Evolutionary conservation across 768 basidiomycete genomes (phyloP), one percentile per base, ranked within the genome.

Genomic region (Chalciporus chontae): DNA sequence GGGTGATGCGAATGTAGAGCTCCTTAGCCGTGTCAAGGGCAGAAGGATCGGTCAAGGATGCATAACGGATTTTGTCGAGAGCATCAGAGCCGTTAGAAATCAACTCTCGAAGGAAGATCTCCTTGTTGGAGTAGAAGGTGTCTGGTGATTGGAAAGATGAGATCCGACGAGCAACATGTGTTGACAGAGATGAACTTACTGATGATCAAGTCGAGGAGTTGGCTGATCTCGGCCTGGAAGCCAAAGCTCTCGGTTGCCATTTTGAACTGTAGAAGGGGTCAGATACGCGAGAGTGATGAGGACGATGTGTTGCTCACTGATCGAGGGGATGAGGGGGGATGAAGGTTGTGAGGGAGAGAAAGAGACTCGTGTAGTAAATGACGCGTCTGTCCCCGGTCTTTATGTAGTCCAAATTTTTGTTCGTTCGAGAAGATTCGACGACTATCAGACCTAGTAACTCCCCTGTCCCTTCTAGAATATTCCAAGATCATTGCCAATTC

Each of bases 61-160:
- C 81, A 71, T 98, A 99, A 42, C 96, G 92, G 66, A 98, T 90
- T 80, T 98, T 98, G 78, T 99, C 96, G 72, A 98, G 84, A 43
- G 96, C 96, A 83, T 98, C 96, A 52, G 96, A 98, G 58, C 78
- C 76, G 77, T 97, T 97, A 57, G 95, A 98, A 74, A 95, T 97
- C 61, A 98, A 56, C 75, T 98, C 96, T 70, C 96, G 90, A 61
- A 99, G 86, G 84, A 98, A 98, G 72, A 99, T 98, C 77, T 97
- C 95, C 81, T 99, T 99, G 86, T 99, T 97, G 55, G 94, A 96
- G 85, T 98, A 99, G 85, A 98, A 98, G 56, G 95, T 97, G 80
- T 97, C 90, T 91, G 58, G 17, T 9, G 40, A 43, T 13, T 44
- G 7, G 29, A 43, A 43, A 18, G 32, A 62, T 36, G 47, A 8